Conservation (phyloP, 495 filamentous ascomycete species). For the Parachaetomium inaequale region DNA sequence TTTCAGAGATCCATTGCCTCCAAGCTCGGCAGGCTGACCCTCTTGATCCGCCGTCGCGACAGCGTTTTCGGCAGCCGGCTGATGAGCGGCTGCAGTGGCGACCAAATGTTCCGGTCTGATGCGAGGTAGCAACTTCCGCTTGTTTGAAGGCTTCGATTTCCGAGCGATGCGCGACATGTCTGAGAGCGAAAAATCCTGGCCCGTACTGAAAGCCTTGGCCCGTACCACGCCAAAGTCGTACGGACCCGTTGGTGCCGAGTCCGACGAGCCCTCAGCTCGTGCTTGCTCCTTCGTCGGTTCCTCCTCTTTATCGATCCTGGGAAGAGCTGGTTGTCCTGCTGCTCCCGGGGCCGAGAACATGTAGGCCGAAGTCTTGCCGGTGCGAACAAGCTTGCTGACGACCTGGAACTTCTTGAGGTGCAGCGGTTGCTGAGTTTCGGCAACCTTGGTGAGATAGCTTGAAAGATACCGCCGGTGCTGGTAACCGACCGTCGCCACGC, state of each 20-base stretch:
- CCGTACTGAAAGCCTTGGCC: slow-evolving; percentile 21
- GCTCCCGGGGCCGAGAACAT: slow-evolving; percentile 36
- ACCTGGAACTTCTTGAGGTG: slow-evolving; percentile 44
- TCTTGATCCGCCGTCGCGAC: not conserved
- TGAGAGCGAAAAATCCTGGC: slow-evolving; percentile 22
- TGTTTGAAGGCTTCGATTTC: slow-evolving; percentile 14
- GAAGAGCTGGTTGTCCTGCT: not conserved
- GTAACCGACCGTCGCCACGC: slow-evolving; percentile 41
- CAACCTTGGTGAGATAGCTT: slow-evolving; percentile 38
- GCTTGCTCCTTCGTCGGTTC: not conserved
- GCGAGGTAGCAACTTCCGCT: slow-evolving; percentile 30
- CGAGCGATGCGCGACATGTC: slow-evolving; percentile 23
- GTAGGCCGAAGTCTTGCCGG: slow-evolving; percentile 45
- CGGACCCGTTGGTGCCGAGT: slow-evolving; percentile 2
- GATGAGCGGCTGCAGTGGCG: not conserved
- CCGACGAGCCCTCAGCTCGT: not conserved
- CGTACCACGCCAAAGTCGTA: slow-evolving; percentile 31
- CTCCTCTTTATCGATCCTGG: not conserved
- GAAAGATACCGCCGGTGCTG: slow-evolving; percentile 44
- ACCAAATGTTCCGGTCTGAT: not conserved
- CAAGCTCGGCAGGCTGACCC: not conserved
- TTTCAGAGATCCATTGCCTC: slow-evolving; percentile 2
- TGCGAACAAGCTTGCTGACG: slow-evolving; percentile 39
- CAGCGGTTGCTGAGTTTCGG: slow-evolving; percentile 42
- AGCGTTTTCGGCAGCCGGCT: not conserved